A percentile compares a stretch with the other conserved stretches of the same genome.
Conservation (phyloP, 495 filamentous ascomycete species). For the Xylaria castorea region DNA sequence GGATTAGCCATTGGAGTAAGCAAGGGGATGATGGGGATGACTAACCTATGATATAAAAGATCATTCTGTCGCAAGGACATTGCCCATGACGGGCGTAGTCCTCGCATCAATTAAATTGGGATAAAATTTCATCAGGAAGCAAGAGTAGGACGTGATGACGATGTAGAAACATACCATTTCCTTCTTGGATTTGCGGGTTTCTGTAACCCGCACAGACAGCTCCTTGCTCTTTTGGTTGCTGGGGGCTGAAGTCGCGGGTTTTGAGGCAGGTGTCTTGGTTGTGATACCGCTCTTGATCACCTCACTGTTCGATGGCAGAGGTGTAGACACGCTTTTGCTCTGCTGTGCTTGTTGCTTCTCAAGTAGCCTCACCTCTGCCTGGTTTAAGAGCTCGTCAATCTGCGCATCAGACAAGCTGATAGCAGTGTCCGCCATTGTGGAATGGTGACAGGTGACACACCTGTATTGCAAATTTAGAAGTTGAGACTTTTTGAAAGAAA, state of each 20-base stretch:
- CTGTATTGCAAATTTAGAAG: slow-evolving; percentile 36
- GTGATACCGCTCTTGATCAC: slow-evolving; percentile 24
- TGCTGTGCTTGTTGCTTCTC: slow-evolving; percentile 35
- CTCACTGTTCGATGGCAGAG: not conserved
- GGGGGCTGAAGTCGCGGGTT: slow-evolving; percentile 15
- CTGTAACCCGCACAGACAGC: slow-evolving; percentile 50
- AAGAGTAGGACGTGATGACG: not conserved
- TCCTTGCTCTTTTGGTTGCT: slow-evolving; percentile 38
- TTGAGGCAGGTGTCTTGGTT: slow-evolving; percentile 23
- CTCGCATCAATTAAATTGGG: slow-evolving; percentile 53
- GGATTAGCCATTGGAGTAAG: slow-evolving; percentile 30
- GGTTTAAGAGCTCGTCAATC: slow-evolving; percentile 38
- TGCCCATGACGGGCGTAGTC: slow-evolving; percentile 74
- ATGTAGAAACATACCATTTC: slow-evolving; percentile 48
- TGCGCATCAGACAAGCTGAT: slow-evolving; percentile 38
- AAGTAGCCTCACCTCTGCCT: slow-evolving; percentile 40
- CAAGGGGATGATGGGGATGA: not conserved
- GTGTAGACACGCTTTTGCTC: slow-evolving; percentile 26
- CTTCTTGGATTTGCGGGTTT: slow-evolving; percentile 42
- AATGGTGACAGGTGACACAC: slow-evolving; percentile 74
- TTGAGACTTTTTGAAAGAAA: slow-evolving; percentile 12
- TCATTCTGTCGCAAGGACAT: slow-evolving; percentile 75
- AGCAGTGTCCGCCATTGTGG: slow-evolving; percentile 33
- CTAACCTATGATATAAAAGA: slow-evolving; percentile 39
- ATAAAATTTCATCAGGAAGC: slow-evolving; percentile 53